Evolutionary conservation across 2,329 filamentous ascomycete species (phyloP).

Genomic region (Microdochium trichocladiopsis): DNA sequence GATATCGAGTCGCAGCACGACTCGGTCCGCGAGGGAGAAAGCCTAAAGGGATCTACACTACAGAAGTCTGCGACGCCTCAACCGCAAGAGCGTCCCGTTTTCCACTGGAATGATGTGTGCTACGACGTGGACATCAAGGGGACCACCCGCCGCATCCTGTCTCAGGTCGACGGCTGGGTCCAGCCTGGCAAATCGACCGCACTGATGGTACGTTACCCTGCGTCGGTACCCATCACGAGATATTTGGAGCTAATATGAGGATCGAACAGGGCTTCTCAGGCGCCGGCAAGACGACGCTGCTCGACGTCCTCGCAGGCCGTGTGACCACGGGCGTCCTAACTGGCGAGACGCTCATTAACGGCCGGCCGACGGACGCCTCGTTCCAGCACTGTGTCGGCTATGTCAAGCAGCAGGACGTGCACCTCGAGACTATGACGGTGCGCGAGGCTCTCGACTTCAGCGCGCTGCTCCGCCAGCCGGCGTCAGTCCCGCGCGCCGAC

Average conservation of each 20-base stretch:
- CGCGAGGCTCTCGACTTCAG: conserved; percentile 60
- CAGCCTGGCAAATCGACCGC: conserved; percentile 84
- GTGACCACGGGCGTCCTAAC: conserved; percentile 65
- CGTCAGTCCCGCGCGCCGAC: conserved; percentile 46
- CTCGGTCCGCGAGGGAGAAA: not conserved
- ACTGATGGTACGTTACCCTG: conserved; percentile 56
- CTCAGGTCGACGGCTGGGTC: conserved; percentile 81
- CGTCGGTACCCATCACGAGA: too few relatives aligned
- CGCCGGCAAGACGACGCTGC: conserved; percentile 66
- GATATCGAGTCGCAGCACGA: conserved; percentile 4
- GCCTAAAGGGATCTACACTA: too few relatives aligned
- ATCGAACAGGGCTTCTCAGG: conserved; percentile 49
- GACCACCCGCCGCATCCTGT: conserved; percentile 62
- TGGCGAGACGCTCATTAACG: conserved; percentile 64
- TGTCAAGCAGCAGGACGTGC: conserved; percentile 64
- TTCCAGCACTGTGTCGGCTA: conserved; percentile 66
- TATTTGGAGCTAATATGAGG: conserved; percentile 1
- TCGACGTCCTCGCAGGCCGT: conserved; percentile 64
- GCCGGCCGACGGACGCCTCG: conserved; percentile 51
- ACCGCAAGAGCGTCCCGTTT: conserved; percentile 47
- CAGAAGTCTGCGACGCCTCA: too few relatives aligned
- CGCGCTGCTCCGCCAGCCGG: conserved; percentile 57
- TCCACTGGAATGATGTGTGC: conserved; percentile 73
- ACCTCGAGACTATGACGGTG: conserved; percentile 58
- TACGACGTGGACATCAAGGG: conserved; percentile 68